Evolutionary conservation across 2,329 filamentous ascomycete genomes (phyloP), one percentile per base, ranked within the genome.

Genomic region (Tolypocladium ophioglossoides): DNA sequence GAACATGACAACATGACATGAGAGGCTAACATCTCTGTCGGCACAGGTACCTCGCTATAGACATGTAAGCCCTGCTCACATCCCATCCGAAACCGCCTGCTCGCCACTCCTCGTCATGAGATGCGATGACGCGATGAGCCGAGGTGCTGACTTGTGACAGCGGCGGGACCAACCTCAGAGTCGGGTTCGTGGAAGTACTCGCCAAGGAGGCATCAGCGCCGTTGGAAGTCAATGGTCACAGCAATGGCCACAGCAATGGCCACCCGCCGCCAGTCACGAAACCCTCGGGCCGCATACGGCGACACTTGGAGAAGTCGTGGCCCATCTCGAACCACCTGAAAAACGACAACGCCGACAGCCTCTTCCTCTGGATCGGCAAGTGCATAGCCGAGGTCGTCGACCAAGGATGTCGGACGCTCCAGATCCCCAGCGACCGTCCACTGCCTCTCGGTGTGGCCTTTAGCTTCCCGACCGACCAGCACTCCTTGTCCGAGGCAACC

Each of bases 341-440:
- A 64, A 82, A 80, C 67, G 83, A 90, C 60, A 85, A 91, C 58
- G 82, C 86, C 1, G 83, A 89, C 54, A 83, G 84, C 55, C 73
- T 92, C 2, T 94, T 94, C 67, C 71, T 78, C n/a, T 94, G 88
- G 88, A 89, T 94, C 59, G 89, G 88, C 30, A 75, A 80, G 61
- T 87, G 85, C 63, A 89, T 94, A 61, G 86, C 86, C 16, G 77
- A 86, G 56, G 86, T 91, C 4, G 83, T 92, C 18, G 73, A 72
- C 35, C 78, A 84, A 57, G 83, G 79, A 9, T 74, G 77, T 56
- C 62, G 72, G 5, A 62, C 64, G 16, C 71, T 77, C 55, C 62
- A 66, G 38, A 67, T 82, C 46, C 64, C 70, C 40, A 68, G 58
- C 49, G 68, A 72, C 56, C 67, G 72, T 32, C 73, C 77, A 52